Evolutionary conservation across 1,284 basidiomycete genomes (phyloP), one percentile per base, ranked within the genome.

Genomic region (Xerocomus amazonicus): DNA sequence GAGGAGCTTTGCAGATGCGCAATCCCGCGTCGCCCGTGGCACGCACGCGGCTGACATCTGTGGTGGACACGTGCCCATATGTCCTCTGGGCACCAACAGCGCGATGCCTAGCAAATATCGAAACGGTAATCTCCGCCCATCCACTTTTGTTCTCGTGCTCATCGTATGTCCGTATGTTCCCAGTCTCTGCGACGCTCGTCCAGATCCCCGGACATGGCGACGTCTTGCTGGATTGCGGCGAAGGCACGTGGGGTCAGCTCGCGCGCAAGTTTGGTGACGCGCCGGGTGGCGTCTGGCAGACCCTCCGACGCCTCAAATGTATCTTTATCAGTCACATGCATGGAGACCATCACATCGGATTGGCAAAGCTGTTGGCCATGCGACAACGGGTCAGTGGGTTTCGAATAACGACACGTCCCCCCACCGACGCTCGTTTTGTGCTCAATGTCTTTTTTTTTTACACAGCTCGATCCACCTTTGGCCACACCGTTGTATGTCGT

Each of bases 301-400:
- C 86, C 10, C 71, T 96, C 49, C 73, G 81, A n/a, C 73, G 87
- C 43, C 67, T 96, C 29, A 84, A 80, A 56, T 81, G 91, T 61
- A 78, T 98, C 28, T 97, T 87, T 67, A 76, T 97, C 56, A 93
- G 89, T 57, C 96, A 98, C 65, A 80, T 90, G 60, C 95, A 97
- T 62, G 95, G 81, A 0, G 96, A 98, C 65, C 95, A 98, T 66
- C 95, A 97, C 64, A 79, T 89, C 43, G 96, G 96, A 1, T 66
- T 96, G 27, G 76, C 83, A 0, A 80, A 84, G 45, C 69, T 98
- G 13, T 75, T 98, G 10, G 73, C 80, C 0, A 84, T 87, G 71
- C 78, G 96, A 48, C 76, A 77, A 44, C 73, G 76, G 70, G 92
- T 94, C 51, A 53, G 80, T 23, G 19, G 19, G 19, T 23, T 23